Evolutionary conservation across 306 rosid genomes (phyloP).

Genomic region (Quercus parvula): DNA sequence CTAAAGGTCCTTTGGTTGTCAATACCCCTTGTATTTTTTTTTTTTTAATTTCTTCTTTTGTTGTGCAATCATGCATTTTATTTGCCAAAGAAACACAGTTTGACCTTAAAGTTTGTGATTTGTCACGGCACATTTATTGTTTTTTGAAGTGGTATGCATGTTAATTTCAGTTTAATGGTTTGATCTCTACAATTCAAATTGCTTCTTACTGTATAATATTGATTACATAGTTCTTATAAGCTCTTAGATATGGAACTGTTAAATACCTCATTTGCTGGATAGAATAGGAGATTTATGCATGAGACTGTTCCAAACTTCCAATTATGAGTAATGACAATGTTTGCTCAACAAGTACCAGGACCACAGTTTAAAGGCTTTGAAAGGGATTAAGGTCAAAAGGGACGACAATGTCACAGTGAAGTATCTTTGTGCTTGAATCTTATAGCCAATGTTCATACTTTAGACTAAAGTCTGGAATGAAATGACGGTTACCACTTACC

Average conservation of each 20-base stretch:
- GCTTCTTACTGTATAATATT: conserved; percentile 1
- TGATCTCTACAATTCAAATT: conserved; percentile 1
- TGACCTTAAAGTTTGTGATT: neutral
- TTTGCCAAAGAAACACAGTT: conserved; percentile 10
- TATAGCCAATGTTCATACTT: neutral
- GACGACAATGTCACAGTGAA: neutral
- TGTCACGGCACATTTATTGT: conserved; percentile 2
- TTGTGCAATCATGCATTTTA: neutral
- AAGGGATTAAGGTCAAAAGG: neutral
- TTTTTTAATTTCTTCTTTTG: neutral
- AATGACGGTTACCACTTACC: neutral
- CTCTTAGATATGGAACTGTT: neutral
- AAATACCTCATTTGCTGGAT: neutral
- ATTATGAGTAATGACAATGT: neutral
- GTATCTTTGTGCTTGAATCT: neutral
- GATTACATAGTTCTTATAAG: neutral
- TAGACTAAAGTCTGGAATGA: neutral
- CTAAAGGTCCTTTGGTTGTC: conserved; percentile 5
- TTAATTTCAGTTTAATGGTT: neutral
- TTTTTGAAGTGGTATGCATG: conserved; percentile 10
- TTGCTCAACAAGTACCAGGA: neutral
- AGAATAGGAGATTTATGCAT: neutral
- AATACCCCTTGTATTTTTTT: neutral
- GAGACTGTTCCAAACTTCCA: neutral
- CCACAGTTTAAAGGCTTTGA: neutral